Percentiles rank a stretch among this genome's conserved stretches.
Conservation (phyloP, 208 protist genomes). For the Crithidia acanthocephali region DNA sequence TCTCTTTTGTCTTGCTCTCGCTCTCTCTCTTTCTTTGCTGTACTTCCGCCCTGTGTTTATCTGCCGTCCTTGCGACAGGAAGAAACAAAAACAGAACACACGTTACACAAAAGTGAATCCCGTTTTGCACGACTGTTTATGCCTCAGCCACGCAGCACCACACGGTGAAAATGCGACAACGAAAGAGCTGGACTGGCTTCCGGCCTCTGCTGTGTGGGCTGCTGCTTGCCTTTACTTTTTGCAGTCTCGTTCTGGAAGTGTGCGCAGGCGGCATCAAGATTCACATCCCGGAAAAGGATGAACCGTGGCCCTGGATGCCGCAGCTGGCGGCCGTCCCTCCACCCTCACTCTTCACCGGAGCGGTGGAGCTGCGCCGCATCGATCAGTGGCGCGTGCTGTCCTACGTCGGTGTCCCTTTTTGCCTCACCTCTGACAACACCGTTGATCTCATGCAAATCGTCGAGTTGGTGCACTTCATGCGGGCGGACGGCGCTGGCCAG, state of each 20-base stretch:
- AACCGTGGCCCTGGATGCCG: constrained; percentile 25
- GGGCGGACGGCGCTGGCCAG: constrained; percentile 13
- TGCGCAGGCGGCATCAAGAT: not conserved
- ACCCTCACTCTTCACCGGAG: constrained; percentile 13
- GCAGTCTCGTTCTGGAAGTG: not conserved
- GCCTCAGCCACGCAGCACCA: no score
- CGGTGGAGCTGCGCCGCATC: not conserved
- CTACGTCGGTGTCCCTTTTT: constrained; percentile 37
- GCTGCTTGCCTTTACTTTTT: not conserved
- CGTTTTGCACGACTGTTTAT: no score
- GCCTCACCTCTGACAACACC: constrained; percentile 1
- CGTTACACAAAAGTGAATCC: no score
- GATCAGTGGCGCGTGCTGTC: constrained; percentile 40
- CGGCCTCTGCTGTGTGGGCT: not conserved
- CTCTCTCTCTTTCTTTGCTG: not conserved
- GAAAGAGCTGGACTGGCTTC: no score
- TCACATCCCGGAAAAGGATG: not conserved
- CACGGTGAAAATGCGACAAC: no score
- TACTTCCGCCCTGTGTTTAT: not conserved
- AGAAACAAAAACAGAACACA: no score
- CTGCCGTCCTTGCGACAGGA: no score
- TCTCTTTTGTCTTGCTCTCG: no score
- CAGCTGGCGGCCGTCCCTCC: constrained; percentile 17
- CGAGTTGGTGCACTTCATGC: constrained; percentile 29
- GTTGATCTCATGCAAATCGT: constrained; percentile 24